phyloP scores from a whole-genome alignment of 2,329 filamentous ascomycete genomes.

The Magnaporthiopsis poae region DNA sequence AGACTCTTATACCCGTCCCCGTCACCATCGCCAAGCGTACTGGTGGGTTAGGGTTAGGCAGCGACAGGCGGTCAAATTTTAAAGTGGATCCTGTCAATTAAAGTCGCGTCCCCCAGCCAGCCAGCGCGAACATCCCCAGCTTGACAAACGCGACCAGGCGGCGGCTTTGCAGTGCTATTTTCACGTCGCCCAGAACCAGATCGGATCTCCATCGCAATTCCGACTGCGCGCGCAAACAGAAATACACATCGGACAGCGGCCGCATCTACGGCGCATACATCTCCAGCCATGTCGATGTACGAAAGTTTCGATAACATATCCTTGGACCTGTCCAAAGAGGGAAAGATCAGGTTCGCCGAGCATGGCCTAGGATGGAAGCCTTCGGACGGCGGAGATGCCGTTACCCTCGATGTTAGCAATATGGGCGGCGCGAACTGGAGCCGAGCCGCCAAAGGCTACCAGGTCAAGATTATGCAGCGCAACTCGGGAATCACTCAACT shows the following conservation, averaged over 20 bases:
- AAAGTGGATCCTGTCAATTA: neutral
- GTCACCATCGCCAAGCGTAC: neutral
- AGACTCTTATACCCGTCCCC: no score
- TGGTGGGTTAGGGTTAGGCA: neutral
- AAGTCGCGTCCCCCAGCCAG: neutral
- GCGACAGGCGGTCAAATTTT: neutral
- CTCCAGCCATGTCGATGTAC: conserved; percentile 24
- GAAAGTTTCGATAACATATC: conserved; percentile 98
- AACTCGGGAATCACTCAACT: conserved; percentile 81
- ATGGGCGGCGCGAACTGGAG: conserved; percentile 90
- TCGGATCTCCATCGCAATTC: neutral
- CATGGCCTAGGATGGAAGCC: conserved; percentile 94
- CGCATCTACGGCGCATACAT: neutral
- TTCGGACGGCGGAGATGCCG: conserved; percentile 74
- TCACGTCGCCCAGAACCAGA: neutral
- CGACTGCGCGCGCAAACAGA: neutral
- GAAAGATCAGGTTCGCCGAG: conserved; percentile 90
- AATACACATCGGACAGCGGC: neutral
- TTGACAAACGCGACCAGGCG: neutral
- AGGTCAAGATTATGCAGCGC: conserved; percentile 81
- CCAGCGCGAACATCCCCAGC: neutral
- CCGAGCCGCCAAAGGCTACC: conserved; percentile 80
- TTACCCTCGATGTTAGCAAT: conserved; percentile 80
- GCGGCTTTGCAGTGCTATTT: neutral
- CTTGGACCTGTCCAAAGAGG: conserved; percentile 88